phyloP scores from a whole-genome alignment of 2,329 filamentous ascomycete species.

The Colletotrichum sp. region DNA sequence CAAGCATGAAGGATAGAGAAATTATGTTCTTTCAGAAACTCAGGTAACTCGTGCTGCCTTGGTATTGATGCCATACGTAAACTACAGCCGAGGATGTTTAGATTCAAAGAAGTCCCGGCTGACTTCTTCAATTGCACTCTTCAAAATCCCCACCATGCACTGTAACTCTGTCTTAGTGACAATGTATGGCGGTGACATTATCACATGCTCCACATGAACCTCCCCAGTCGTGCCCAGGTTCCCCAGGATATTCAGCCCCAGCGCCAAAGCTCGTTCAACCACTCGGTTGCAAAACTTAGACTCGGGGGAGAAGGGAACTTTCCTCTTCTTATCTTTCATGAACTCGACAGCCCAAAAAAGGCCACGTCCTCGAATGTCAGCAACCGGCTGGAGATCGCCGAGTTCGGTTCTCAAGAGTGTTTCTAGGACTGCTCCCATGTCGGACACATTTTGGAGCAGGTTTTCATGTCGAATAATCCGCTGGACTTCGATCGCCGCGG shows the following conservation, averaged over 20 bases:
- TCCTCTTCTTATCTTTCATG: not conserved
- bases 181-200: slow-evolving; percentile 9
- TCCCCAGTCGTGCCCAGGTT: not conserved
- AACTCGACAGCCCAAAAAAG: slow-evolving; percentile 46
- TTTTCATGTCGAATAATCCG: slow-evolving; percentile 36
- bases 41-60: not conserved
- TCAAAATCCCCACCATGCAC: not conserved
- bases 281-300: not conserved
- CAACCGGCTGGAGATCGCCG: slow-evolving; percentile 35
- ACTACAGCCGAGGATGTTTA: not conserved
- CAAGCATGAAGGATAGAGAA: not conserved
- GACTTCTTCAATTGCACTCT: not conserved
- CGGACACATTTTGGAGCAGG: slow-evolving; percentile 34
- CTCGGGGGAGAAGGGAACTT: not conserved
- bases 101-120: not conserved
- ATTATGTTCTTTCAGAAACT: not conserved
- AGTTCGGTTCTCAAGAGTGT: slow-evolving; percentile 29
- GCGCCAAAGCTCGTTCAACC: not conserved
- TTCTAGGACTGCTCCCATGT: slow-evolving; percentile 34
- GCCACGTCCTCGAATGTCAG: slow-evolving; percentile 42
- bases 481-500: slow-evolving; percentile 42
- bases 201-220: slow-evolving; percentile 9
- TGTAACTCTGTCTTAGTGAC: not conserved
- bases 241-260: slow-evolving; percentile 7
- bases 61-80: not conserved